Evolutionary conservation across 2,329 filamentous ascomycete species (phyloP).

Genomic region (Fusarium ramigenum): DNA sequence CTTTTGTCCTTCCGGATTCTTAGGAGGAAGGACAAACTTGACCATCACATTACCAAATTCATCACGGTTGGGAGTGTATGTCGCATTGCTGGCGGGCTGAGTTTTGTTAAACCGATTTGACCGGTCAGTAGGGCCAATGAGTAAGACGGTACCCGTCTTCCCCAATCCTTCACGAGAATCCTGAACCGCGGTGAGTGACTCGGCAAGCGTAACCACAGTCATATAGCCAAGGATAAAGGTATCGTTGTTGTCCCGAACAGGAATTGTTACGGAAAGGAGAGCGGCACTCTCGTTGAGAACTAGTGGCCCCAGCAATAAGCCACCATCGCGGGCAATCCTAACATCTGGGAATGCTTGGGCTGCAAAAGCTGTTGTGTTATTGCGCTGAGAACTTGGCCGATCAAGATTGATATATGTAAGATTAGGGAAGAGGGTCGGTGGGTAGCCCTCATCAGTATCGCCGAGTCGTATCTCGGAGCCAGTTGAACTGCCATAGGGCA

Average conservation of each 20-base stretch:
- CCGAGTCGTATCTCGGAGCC: conserved; percentile 70
- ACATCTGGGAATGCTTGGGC: conserved; percentile 62
- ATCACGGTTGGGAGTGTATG: conserved; percentile 51
- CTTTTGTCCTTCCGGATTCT: conserved; percentile 47
- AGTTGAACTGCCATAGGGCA: conserved; percentile 70
- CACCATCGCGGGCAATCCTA: conserved; percentile 59
- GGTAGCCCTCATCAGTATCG: conserved; percentile 72
- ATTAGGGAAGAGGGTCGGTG: conserved; percentile 79
- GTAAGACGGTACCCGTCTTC: conserved; percentile 72
- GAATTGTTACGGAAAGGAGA: conserved; percentile 82
- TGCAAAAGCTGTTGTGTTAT: conserved; percentile 53
- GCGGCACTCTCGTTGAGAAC: conserved; percentile 77
- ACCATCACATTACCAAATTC: conserved; percentile 57
- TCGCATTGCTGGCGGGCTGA: conserved; percentile 57
- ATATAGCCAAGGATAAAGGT: conserved; percentile 81
- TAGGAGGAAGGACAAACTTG: conserved; percentile 70
- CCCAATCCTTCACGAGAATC: conserved; percentile 75
- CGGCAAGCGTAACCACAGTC: conserved; percentile 78
- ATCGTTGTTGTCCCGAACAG: conserved; percentile 72
- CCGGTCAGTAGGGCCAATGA: conserved; percentile 72
- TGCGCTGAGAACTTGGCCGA: conserved; percentile 52
- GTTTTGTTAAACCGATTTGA: conserved; percentile 71
- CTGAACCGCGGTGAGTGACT: conserved; percentile 69
- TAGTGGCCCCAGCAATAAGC: conserved; percentile 80
- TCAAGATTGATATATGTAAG: conserved; percentile 69